Evolutionary conservation across 2,329 filamentous ascomycete species (phyloP).

Genomic region (Cladophialophora psammophila): DNA sequence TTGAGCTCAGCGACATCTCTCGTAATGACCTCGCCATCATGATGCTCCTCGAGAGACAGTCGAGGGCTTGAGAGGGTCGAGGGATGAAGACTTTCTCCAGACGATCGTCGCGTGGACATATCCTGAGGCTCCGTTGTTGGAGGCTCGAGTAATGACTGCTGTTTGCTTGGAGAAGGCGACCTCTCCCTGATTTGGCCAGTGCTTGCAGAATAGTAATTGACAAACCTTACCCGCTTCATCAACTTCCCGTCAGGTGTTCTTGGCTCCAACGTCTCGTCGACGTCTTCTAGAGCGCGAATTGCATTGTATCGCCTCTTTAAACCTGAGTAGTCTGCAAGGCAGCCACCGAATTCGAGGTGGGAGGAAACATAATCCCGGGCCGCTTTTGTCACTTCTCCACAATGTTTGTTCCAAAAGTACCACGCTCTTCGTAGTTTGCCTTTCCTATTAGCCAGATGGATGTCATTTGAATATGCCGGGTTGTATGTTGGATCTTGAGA

Average conservation of each 20-base stretch:
- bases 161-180: constrained; percentile 10
- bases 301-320: constrained; percentile 74
- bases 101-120: constrained; percentile 2
- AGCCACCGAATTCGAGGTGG: constrained; percentile 82
- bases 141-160: constrained; percentile 8
- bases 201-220: constrained; percentile 91
- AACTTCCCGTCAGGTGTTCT: constrained; percentile 43
- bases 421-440: constrained; percentile 69
- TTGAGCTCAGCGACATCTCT: constrained; percentile 43
- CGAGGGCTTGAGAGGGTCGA: constrained; percentile 46
- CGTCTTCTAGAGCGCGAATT: constrained; percentile 75
- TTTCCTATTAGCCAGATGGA: constrained; percentile 71
- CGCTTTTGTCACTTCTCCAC: constrained; percentile 72
- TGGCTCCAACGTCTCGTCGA: constrained; percentile 61
- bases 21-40: constrained; percentile 46
- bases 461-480: constrained; percentile 77
- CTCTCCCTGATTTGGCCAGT: constrained; percentile 70
- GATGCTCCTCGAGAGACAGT: constrained; percentile 58
- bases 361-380: constrained; percentile 77
- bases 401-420: constrained; percentile 84
- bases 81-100: constrained; percentile 20
- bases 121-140: constrained; percentile 14
- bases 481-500: constrained; percentile 70
- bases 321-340: constrained; percentile 76
- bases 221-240: constrained; percentile 69